Evolutionary conservation across 768 basidiomycete genomes (phyloP), one percentile per base, ranked within the genome.

Genomic region (Russula griseocarnosa): DNA sequence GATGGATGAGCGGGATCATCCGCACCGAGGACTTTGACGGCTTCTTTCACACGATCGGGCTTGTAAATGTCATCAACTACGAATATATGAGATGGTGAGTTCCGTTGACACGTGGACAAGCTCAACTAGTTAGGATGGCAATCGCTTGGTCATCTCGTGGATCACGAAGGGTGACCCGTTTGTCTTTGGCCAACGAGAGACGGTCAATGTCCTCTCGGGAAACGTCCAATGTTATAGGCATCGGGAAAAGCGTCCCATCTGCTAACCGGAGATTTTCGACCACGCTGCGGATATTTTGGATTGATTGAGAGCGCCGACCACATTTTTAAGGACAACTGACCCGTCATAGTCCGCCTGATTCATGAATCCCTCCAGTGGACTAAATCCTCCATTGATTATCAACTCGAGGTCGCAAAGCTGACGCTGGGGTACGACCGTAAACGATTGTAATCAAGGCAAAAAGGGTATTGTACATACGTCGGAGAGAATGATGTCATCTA

Each of bases 331-430:
- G 40, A 52, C 11, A 9, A 46, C 79, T 60, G 66, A 90, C 95
- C 87, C 87, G 56, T 81, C 86, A 77, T 98, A 99, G 75, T 99
- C 95, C 51, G 76, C 79, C 77, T 98, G 85, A 73, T 85, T 90
- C 88, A 98, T 86, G 79, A 98, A 99, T 6, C 97, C 97, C 74
- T 98, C 96, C 22, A 99, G 81, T 49, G 97, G 97, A 68, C 95
- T 98, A 79, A 99, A 99, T 8, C 97, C 97, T 61, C 97, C 97
- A 77, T 94, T 98, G 55, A 86, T 82, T 73, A 99, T 92, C 66
- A 99, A 84, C 76, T 99, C 97, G 52, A 98, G 85, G 73, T 98
- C 96, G 74, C 96, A 98, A 49, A 98, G 80, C 83, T 98, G 95
- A 66, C 95, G 89, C 94, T 96, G 55, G 61, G 50, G 66, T 4